Percentiles rank a stretch among this genome's conserved stretches.
Evolutionary conservation across 2,329 filamentous ascomycete species (phyloP).

Genomic region (Aspergillus intermedius): DNA sequence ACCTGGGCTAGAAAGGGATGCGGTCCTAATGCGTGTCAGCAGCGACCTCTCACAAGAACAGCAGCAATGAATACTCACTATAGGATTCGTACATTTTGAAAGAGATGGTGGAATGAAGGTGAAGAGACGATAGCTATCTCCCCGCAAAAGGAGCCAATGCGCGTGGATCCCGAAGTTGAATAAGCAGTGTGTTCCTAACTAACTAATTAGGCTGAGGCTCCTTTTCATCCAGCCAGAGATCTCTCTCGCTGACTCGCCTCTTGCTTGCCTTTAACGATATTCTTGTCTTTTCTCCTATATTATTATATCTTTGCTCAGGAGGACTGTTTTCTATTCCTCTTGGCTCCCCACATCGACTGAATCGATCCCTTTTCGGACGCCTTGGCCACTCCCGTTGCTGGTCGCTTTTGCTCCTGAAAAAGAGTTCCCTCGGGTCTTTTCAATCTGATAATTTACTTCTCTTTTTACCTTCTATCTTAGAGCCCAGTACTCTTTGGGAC

Average conservation of each 20-base stretch:
- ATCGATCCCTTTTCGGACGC: not conserved
- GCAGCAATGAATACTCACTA: slow-evolving; percentile 24
- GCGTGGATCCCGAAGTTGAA: not conserved
- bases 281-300: not conserved
- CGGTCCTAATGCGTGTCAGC: slow-evolving; percentile 47
- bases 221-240: not conserved
- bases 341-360: not conserved
- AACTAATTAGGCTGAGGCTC: not conserved
- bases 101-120: not conserved
- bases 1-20: slow-evolving; percentile 89
- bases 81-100: slow-evolving; percentile 40
- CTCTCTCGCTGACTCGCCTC: not conserved
- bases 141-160: not conserved
- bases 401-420: not conserved
- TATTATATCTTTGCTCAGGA: not conserved
- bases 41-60: too few relatives aligned
- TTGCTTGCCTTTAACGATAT: not conserved
- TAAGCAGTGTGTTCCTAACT: not conserved
- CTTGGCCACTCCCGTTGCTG: not conserved
- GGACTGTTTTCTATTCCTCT: not conserved
- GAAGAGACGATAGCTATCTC: not conserved
- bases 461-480: too few relatives aligned
- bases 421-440: not conserved
- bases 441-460: not conserved
- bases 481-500: not conserved